Percentiles rank a stretch among this genome's conserved stretches.
Evolutionary conservation across 345 rosid species (phyloP).

Genomic region (Aurinia saxatilis): DNA sequence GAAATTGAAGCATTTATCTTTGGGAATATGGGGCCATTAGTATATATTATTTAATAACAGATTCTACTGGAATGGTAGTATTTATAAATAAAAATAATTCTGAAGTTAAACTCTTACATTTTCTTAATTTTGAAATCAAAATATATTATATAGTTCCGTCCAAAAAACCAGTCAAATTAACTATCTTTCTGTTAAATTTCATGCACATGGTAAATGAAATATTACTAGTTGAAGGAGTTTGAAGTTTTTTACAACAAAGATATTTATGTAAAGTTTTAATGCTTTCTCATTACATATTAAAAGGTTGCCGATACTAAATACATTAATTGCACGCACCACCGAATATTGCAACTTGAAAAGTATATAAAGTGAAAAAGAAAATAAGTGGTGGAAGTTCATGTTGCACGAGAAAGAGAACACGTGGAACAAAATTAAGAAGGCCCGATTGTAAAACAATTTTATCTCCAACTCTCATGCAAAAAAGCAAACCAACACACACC

Average conservation of each 20-base stretch:
- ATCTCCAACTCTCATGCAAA: slow-evolving; percentile 18
- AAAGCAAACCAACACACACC: slow-evolving; percentile 27
- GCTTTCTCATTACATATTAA: slow-evolving; percentile 7
- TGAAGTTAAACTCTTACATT: too few relatives aligned
- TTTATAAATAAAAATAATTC: too few relatives aligned
- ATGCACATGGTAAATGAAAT: neutral
- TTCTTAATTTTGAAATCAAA: too few relatives aligned
- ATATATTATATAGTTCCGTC: too few relatives aligned
- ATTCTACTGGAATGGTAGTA: neutral
- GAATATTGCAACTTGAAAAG: slow-evolving; percentile 4
- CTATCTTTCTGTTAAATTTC: too few relatives aligned
- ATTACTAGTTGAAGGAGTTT: neutral
- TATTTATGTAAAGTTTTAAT: neutral
- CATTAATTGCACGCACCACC: slow-evolving; percentile 17
- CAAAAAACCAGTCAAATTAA: too few relatives aligned
- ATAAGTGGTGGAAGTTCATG: slow-evolving; percentile 24
- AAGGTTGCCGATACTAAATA: neutral
- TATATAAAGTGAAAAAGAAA: neutral
- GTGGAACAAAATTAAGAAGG: slow-evolving; percentile 22
- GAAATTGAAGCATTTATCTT: neutral
- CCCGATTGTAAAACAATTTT: slow-evolving; percentile 12
- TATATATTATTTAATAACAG: neutral
- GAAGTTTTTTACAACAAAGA: neutral
- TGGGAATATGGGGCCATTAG: neutral
- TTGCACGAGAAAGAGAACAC: slow-evolving; percentile 29